Evolutionary conservation across 1,284 basidiomycete species (phyloP), one percentile per base, ranked within the genome.

Genomic region (Apiotrichum porosum): DNA sequence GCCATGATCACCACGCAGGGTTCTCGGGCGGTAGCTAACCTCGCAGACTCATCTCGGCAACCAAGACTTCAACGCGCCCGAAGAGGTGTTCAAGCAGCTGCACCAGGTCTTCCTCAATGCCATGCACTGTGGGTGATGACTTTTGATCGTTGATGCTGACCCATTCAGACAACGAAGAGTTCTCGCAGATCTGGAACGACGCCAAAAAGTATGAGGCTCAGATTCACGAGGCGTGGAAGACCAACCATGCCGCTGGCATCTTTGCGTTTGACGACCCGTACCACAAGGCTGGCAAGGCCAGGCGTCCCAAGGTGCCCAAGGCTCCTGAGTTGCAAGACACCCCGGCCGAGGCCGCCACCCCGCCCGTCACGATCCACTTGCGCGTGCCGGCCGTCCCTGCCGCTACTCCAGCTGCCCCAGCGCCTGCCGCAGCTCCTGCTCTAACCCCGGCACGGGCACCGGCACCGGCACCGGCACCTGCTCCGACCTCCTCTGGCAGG

Each of bases 51-150:
- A 60, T 22, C 61, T 73, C 9, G 57, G 50, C 3, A 35, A 42
- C 24, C 62, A 66, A 32, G 42, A 37, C 1, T 73, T 60, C 46
- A 40, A 51, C 9, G 52, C 54, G 21, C 64, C 71, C 2, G 66
- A 69, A 44, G 58, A 58, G 9, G 70, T 73, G 49, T 66, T 66
- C 62, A 65, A 63, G 22, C 67, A 71, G 42, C 50, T 75, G 6
- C 65, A 73, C 44, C 61, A 71, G 19, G 66, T 73, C 28, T 75
- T 73, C 56, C 55, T 68, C 22, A 75, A 75, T 47, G 73, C 73
- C 4, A 71, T 67, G 56, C 62, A 71, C 44, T 74, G 72, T 72
- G 47, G 53, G 72, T 32, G 18, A 6, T 1, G 14, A 17, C 15
- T 3, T 9, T n/a, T n/a, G n/a, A n/a, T n/a, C n/a, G n/a, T n/a